Conservation (phyloP, 495 filamentous ascomycete genomes). For the Aspergillus diversus region DNA sequence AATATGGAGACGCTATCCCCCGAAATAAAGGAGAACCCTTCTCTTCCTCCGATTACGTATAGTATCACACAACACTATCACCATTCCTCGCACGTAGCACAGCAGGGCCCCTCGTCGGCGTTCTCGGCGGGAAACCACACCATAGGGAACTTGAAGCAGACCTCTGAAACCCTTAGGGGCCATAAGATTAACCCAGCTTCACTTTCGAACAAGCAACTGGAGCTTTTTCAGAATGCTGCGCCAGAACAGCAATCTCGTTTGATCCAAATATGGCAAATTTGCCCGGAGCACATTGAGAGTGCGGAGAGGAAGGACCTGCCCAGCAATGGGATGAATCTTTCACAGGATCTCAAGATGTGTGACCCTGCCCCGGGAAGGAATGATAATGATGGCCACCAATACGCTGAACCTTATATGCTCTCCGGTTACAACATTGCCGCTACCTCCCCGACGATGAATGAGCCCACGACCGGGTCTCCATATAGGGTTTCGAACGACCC, state of each 20-base stretch:
- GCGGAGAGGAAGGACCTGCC: neutral
- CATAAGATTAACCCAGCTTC: conserved; percentile 58
- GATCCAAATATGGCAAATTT: conserved; percentile 69
- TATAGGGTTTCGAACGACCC: conserved; percentile 65
- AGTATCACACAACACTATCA: conserved; percentile 77
- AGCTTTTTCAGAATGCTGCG: conserved; percentile 63
- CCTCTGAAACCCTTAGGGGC: conserved; percentile 40
- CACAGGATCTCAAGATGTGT: conserved; percentile 52
- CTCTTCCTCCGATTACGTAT: conserved; percentile 53
- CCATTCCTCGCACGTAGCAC: conserved; percentile 64
- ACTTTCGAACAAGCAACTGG: conserved; percentile 60
- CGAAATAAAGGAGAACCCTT: neutral
- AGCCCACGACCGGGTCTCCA: conserved; percentile 42
- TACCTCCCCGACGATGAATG: conserved; percentile 35
- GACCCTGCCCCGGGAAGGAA: conserved; percentile 36
- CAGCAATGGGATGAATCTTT: neutral
- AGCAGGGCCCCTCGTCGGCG: conserved; percentile 36
- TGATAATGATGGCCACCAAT: conserved; percentile 35
- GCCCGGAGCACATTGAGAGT: conserved; percentile 35
- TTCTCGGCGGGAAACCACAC: neutral
- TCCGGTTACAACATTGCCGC: conserved; percentile 63
- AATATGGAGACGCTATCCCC: conserved; percentile 34
- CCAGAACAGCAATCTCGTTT: conserved; percentile 60
- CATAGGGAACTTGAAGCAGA: neutral
- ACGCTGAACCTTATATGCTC: conserved; percentile 71